Evolutionary conservation across 2,329 filamentous ascomycete genomes (phyloP).

Genomic region (Cladobotryum mycophilum): DNA sequence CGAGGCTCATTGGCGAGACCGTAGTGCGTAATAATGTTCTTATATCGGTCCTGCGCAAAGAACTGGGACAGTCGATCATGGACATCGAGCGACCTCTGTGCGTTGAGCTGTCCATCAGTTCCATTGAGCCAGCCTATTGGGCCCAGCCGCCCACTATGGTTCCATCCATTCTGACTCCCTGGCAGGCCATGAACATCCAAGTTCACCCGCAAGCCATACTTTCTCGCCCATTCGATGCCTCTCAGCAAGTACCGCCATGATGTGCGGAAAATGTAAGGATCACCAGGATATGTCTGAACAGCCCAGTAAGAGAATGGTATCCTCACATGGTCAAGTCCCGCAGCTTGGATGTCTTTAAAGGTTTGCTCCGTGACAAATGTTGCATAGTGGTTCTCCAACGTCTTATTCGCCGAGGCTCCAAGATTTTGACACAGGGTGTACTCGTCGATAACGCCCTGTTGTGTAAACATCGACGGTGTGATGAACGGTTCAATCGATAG

Average conservation of each 20-base stretch:
- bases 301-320: constrained; percentile 97
- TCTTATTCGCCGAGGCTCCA: constrained; percentile 58
- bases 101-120: constrained; percentile 73
- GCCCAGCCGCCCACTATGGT: constrained; percentile 83
- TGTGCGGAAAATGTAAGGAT: constrained; percentile 81
- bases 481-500: constrained; percentile 92
- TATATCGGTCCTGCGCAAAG: constrained; percentile 89
- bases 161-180: constrained; percentile 96
- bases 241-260: constrained; percentile 92
- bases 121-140: constrained; percentile 84
- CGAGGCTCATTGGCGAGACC: constrained; percentile 91
- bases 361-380: constrained; percentile 79
- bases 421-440: constrained; percentile 71
- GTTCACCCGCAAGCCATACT: constrained; percentile 87
- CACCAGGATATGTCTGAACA: constrained; percentile 72
- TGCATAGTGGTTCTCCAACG: constrained; percentile 86
- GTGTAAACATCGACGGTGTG: constrained; percentile 77
- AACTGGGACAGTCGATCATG: constrained; percentile 84
- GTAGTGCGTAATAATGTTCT: constrained; percentile 87
- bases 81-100: constrained; percentile 74
- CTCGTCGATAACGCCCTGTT: constrained; percentile 73
- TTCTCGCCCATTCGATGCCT: constrained; percentile 87
- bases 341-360: constrained; percentile 76
- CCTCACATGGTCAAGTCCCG: constrained; percentile 92
- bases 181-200: constrained; percentile 89